phyloP scores from a whole-genome alignment of 2,329 filamentous ascomycete genomes.

The Aureobasidium uvarum region DNA sequence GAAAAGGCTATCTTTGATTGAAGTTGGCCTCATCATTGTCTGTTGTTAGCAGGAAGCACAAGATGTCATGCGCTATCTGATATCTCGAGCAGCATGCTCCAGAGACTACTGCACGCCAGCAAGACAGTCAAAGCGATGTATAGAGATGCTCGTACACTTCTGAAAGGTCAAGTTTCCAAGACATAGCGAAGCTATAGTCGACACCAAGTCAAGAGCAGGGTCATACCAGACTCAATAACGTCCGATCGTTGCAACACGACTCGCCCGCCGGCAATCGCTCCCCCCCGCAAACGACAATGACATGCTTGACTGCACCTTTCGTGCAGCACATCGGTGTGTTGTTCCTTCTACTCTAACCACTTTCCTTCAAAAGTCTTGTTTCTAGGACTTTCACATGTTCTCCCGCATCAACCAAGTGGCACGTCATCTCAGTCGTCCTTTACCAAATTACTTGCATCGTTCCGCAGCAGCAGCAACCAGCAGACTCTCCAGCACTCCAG shows the following conservation, averaged over 20 bases:
- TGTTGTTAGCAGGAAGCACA: too few species aligned
- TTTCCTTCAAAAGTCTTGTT: slow-evolving; percentile 2
- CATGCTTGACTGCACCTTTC: slow-evolving; percentile 23
- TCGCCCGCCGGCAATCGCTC: slow-evolving; percentile 14
- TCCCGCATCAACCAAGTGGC: slow-evolving; percentile 70
- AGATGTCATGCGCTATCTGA: too few species aligned
- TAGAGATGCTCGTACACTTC: not conserved
- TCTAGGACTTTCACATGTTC: slow-evolving; percentile 59
- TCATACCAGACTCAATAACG: not conserved
- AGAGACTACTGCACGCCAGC: not conserved
- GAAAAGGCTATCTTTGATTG: too few species aligned
- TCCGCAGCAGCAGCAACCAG: slow-evolving; percentile 42
- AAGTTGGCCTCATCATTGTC: too few species aligned
- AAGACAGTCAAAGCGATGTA: not conserved
- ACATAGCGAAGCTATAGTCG: not conserved
- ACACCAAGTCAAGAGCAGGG: not conserved
- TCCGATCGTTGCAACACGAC: slow-evolving; percentile 14
- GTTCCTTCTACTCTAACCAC: not conserved
- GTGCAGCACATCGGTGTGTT: not conserved
- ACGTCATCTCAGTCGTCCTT: slow-evolving; percentile 65
- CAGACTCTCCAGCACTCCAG: slow-evolving; percentile 11
- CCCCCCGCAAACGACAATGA: slow-evolving; percentile 23
- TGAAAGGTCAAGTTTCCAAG: not conserved
- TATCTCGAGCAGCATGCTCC: not conserved
- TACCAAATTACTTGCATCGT: slow-evolving; percentile 56